Percentiles rank a stretch among this genome's conserved stretches.
phyloP scores from a whole-genome alignment of 2,329 filamentous ascomycete species.

The Ophiosphaerella korrae region DNA sequence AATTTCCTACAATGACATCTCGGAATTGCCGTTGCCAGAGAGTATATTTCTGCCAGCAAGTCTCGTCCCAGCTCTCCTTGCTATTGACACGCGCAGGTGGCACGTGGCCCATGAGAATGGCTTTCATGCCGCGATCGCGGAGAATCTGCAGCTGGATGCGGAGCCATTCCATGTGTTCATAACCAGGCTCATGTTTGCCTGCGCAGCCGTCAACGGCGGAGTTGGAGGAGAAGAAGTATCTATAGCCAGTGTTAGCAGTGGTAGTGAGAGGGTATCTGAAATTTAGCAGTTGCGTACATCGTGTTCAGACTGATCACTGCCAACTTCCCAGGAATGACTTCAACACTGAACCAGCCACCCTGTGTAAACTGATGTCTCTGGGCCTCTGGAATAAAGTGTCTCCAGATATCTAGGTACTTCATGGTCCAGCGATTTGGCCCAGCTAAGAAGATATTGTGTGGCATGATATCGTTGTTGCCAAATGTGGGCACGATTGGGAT shows the following conservation, averaged over 20 bases:
- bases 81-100: conserved; percentile 83
- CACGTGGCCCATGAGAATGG: conserved; percentile 91
- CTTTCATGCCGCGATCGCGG: conserved; percentile 86
- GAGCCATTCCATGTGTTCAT: conserved; percentile 95
- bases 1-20: conserved; percentile 77
- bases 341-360: conserved; percentile 93
- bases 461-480: conserved; percentile 96
- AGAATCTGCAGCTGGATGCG: conserved; percentile 84
- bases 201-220: conserved; percentile 91
- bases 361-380: conserved; percentile 89
- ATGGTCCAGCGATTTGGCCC: conserved; percentile 89
- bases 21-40: conserved; percentile 89
- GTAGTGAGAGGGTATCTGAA: not conserved
- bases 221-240: conserved; percentile 91
- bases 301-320: conserved; percentile 95
- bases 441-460: conserved; percentile 87
- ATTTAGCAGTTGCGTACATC: conserved; percentile 53
- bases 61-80: conserved; percentile 93
- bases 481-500: conserved; percentile 88
- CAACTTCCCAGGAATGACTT: conserved; percentile 84
- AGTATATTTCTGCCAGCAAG: conserved; percentile 97
- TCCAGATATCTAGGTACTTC: conserved; percentile 79
- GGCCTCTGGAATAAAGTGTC: conserved; percentile 84
- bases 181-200: conserved; percentile 79
- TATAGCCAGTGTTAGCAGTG: conserved; percentile 14